Evolutionary conservation across 2,329 filamentous ascomycete genomes (phyloP).

Genomic region (Penicillium sp.): DNA sequence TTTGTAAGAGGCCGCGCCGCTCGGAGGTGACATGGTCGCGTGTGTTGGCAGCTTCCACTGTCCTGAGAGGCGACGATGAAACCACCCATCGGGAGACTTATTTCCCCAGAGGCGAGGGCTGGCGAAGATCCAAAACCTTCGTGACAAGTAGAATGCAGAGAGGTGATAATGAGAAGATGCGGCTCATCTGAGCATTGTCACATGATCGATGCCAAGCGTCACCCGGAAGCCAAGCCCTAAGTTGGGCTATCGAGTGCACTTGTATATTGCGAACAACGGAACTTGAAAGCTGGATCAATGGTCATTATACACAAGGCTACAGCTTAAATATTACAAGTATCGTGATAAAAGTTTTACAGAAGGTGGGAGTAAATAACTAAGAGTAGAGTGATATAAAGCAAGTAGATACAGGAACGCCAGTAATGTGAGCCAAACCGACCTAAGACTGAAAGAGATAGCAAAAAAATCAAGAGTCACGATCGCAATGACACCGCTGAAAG

Average conservation of each 20-base stretch:
- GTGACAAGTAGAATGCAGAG: constrained; percentile 7
- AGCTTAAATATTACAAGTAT: too few relatives aligned
- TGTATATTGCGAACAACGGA: too few relatives aligned
- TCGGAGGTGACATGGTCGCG: constrained; percentile 50
- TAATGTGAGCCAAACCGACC: constrained; percentile 1
- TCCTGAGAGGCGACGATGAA: constrained; percentile 33
- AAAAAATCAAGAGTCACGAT: neutral
- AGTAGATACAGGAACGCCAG: constrained; percentile 12
- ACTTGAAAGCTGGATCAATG: too few relatives aligned
- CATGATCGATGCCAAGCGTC: constrained; percentile 19
- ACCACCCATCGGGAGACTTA: constrained; percentile 37
- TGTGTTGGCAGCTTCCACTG: constrained; percentile 41
- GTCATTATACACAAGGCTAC: too few relatives aligned
- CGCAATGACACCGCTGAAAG: constrained; percentile 21
- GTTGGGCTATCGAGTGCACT: neutral
- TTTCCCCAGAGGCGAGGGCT: constrained; percentile 21
- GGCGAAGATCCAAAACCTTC: constrained; percentile 24
- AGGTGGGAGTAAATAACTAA: constrained; percentile 1
- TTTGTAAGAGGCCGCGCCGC: constrained; percentile 78
- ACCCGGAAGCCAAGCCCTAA: constrained; percentile 11
- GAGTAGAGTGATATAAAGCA: constrained; percentile 20
- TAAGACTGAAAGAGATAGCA: neutral
- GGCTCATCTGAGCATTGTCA: constrained; percentile 17
- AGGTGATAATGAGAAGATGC: constrained; percentile 17
- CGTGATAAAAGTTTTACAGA: too few relatives aligned